A percentile compares a stretch with the other conserved stretches of the same genome.
phyloP scores from a whole-genome alignment of 805 yeast genomes.

The Sungouiozyma ichnusensis region DNA sequence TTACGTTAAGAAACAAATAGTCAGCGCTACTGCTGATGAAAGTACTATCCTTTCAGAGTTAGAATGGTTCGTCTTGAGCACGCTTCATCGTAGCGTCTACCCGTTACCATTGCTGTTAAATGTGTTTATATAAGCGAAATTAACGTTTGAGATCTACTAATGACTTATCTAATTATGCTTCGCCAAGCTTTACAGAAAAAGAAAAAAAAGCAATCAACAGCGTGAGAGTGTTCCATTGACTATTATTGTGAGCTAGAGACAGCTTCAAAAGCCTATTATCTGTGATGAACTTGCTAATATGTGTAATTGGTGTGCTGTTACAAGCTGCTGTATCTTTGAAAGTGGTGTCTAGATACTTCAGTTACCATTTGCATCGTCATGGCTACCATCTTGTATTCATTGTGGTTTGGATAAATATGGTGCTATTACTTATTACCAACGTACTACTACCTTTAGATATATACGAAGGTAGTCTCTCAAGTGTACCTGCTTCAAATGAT shows the following conservation, averaged over 20 bases:
- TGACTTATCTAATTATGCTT: neutral
- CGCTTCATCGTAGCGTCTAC: too few relatives aligned
- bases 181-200: neutral
- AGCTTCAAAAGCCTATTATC: neutral
- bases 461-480: slow-evolving; percentile 2
- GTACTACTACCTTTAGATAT: slow-evolving; percentile 24
- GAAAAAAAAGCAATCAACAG: neutral
- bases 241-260: too few relatives aligned
- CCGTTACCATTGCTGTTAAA: neutral
- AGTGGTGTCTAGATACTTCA: slow-evolving; percentile 20
- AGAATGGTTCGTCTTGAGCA: too few relatives aligned
- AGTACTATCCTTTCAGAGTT: too few relatives aligned
- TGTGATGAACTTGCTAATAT: neutral
- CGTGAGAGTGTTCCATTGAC: too few relatives aligned
- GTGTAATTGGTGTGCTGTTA: neutral
- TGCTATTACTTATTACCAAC: slow-evolving; percentile 19
- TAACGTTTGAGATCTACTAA: neutral
- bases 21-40: too few relatives aligned
- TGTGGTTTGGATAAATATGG: slow-evolving; percentile 18
- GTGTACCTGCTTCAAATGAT: neutral
- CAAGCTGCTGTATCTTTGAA: slow-evolving; percentile 7
- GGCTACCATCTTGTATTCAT: slow-evolving; percentile 16
- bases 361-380: slow-evolving; percentile 22
- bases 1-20: too few relatives aligned
- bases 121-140: neutral